Conservation (phyloP, 1,284 basidiomycete genomes). For the Trichosporon coremiiforme region DNA sequence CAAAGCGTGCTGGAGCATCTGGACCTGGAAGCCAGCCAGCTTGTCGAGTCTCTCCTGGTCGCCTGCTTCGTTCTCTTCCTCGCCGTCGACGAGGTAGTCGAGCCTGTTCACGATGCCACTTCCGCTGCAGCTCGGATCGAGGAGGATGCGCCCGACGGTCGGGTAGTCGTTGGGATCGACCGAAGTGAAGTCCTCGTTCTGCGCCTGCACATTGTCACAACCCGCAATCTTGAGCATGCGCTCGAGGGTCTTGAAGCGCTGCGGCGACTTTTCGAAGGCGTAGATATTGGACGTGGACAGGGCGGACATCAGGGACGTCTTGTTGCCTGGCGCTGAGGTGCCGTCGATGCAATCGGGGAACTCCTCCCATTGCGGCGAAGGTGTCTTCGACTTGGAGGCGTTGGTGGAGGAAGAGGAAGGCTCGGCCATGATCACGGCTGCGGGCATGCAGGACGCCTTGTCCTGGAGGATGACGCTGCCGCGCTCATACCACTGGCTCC, state of each 20-base stretch:
- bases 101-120: constrained; percentile 88
- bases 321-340: constrained; percentile 98
- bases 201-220: constrained; percentile 73
- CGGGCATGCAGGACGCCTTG: constrained; percentile 96
- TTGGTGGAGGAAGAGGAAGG: background rate
- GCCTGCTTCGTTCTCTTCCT: constrained; percentile 36
- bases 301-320: constrained; percentile 90
- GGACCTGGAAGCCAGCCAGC: constrained; percentile 82
- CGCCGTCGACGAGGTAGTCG: constrained; percentile 73
- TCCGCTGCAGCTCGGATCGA: constrained; percentile 92
- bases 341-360: constrained; percentile 77
- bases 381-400: background rate
- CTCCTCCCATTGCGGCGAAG: constrained; percentile 34
- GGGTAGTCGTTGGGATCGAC: constrained; percentile 68
- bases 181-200: constrained; percentile 75
- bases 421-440: constrained; percentile 65
- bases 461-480: constrained; percentile 83
- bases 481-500: constrained; percentile 51
- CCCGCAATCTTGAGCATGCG: constrained; percentile 78
- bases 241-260: constrained; percentile 75
- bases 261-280: constrained; percentile 81
- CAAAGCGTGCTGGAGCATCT: constrained; percentile 92
- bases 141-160: constrained; percentile 76
- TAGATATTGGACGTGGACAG: constrained; percentile 84
- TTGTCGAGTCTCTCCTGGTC: constrained; percentile 69